A percentile compares a stretch with the other conserved stretches of the same genome.
These are phyloP conservation scores for Trypanosoma melophagium DNA, from an alignment of 208 protist genomes.

Conservation along the genomic window DNA sequence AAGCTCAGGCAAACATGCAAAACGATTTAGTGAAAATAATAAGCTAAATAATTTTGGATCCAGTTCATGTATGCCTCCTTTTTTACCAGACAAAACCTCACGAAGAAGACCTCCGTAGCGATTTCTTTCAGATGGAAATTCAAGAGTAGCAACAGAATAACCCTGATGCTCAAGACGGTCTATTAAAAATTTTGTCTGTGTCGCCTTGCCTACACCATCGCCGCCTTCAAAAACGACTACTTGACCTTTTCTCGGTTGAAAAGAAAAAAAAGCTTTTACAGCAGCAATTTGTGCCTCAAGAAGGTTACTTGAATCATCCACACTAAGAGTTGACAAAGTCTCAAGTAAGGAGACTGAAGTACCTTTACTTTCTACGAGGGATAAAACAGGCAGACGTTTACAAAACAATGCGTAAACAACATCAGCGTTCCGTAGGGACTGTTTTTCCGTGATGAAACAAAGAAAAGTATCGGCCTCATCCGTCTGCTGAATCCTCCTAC, in stretches of 20 bases:
- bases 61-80: constrained; percentile 70
- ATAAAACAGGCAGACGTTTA: constrained; percentile 46
- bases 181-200: constrained; percentile 75
- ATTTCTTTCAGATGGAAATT: constrained; percentile 83
- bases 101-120: constrained; percentile 82
- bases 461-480: constrained; percentile 28
- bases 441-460: constrained; percentile 65
- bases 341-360: constrained; percentile 17
- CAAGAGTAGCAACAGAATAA: constrained; percentile 54
- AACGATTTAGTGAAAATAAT: constrained; percentile 88
- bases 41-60: constrained; percentile 87
- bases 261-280: constrained; percentile 37
- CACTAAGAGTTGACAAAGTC: constrained; percentile 38
- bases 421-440: constrained; percentile 53
- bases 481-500: not conserved
- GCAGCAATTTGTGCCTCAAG: constrained; percentile 6
- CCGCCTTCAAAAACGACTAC: constrained; percentile 89
- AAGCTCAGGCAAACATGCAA: constrained; percentile 65
- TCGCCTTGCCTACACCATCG: constrained; percentile 91
- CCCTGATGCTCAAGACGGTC: constrained; percentile 33
- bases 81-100: constrained; percentile 78
- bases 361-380: not conserved
- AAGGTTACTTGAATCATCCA: constrained; percentile 5
- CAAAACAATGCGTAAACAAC: constrained; percentile 65
- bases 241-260: constrained; percentile 14